Base-by-base conservation (phyloP, 2,329 filamentous ascomycete species). In the Canariomyces notabilis region DNA sequence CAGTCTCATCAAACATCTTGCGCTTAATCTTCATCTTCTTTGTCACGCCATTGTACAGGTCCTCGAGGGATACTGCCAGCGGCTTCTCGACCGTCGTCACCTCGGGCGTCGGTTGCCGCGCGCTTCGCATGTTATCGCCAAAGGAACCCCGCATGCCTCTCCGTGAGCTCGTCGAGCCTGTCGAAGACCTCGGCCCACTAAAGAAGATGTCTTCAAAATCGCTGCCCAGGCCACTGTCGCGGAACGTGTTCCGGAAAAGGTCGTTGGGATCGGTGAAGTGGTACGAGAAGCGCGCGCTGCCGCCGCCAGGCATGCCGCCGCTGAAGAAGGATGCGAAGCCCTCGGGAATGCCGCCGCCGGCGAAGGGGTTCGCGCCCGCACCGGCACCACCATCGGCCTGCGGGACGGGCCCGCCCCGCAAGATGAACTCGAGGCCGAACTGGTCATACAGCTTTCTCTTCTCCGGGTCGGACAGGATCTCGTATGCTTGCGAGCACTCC, bases 11-110 rank as follows among this genome's bases (percentile, higher is more conserved):
- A 64, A 88, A 97, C 15, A 85, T 89, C 80, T 97, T 97, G 61
- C 91, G 81, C 74, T 95, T 96, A 55, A 97, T 95, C 72, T 93
- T 95, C 77, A 98, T 89, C 76, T 95, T 96, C 79, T 98, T 98
- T 39, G 85, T 89, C 29, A 82, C 81, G 33, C 93, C 93, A 20
- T 77, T 83, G 71, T 81, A 97, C 51, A 97, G 70, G 61, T 98
- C 93, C 66, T 98, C 93, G 26, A 98, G 71, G 2, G 85, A 81
- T 18, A 98, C 72, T 2, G 83, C 80, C 52, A 98, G 67, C 37
- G 86, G 82, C 60, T 87, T 85, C 69, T 97, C 91, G 9, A 97
- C 84, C 1, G 94, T 90, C 0, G 89, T 89, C 15, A 95, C 87
- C 64, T 97, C 91, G 0, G 89, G 87, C 3, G 88, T 88, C 5